Evolutionary conservation across 164 flowering plant species (phyloP), one percentile per base, ranked within the genome.

Genomic region (Stephania japonica): DNA sequence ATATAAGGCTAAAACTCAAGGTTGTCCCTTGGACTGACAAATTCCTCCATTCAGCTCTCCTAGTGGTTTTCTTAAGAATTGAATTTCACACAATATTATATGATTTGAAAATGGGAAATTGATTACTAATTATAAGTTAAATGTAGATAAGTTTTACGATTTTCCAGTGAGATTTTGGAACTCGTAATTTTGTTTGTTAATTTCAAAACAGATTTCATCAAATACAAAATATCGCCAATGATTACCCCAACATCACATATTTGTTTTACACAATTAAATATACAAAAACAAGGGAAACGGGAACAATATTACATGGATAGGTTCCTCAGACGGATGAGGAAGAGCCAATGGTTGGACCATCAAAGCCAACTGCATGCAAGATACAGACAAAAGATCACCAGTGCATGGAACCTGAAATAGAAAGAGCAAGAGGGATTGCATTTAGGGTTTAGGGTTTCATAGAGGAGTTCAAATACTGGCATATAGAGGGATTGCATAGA

Each of bases 261-360:
- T 23, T 41, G 2, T 12, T 27, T 27, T 25, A 76, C 53, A 49
- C 6, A 24, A 24, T 42, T 18, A 47, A 1, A 44, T 70, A 25
- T 8, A 53, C 38, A 70, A 24, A 42, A 42, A 21, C 5, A 24
- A 67, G 10, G 41, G 25, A 27, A 42, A 3, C 65, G 65, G 11
- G 38, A 32, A 21, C 14, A 4, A 42, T 53, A 74, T 81, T 86
- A 93, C 99, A 81, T 96, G 99, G 75, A 93, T 85, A 25, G 97
- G 95, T 72, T 96, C 98, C 84, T 96, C 99, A 43, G 97, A 92
- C 65, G 98, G 97, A 82, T 96, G 98, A 69, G 94, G 97, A 80
- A 96, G 90, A 62, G 98, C 97, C 82, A 96, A 81, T 47, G 99
- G 99, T 77, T 96, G 98, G 68, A 93, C 97, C 84, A 91, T 75